A percentile compares a stretch with the other conserved stretches of the same genome.
Conservation (phyloP, 2,329 filamentous ascomycete species). For the Trichoderma sp. region DNA sequence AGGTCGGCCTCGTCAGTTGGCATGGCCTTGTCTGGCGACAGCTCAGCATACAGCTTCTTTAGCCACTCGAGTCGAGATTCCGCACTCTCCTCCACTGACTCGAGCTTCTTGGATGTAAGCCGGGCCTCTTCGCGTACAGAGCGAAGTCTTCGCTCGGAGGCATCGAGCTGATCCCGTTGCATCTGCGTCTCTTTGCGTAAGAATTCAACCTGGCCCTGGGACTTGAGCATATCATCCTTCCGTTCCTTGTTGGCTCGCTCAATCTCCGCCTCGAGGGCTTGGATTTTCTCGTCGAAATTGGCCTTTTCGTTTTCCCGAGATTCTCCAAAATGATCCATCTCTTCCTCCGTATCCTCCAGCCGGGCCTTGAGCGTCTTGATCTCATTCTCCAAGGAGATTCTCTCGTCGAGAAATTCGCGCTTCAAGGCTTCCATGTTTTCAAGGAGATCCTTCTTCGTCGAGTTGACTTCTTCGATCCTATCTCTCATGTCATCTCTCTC, state of each 20-base stretch:
- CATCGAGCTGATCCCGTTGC: constrained; percentile 61
- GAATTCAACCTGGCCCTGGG: constrained; percentile 63
- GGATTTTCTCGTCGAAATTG: constrained; percentile 67
- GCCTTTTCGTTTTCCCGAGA: constrained; percentile 81
- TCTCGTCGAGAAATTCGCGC: constrained; percentile 81
- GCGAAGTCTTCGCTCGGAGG: constrained; percentile 60
- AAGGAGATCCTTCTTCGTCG: constrained; percentile 90
- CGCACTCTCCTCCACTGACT: constrained; percentile 52
- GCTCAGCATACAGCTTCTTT: constrained; percentile 58
- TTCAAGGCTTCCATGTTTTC: constrained; percentile 93
- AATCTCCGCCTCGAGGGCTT: constrained; percentile 69
- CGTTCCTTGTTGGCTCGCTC: constrained; percentile 61
- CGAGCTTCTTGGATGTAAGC: constrained; percentile 51
- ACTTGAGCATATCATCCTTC: constrained; percentile 58
- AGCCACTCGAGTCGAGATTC: constrained; percentile 57
- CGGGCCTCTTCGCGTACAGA: constrained; percentile 56
- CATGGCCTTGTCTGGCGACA: constrained; percentile 54
- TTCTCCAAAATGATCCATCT: constrained; percentile 81
- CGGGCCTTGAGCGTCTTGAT: constrained; percentile 73
- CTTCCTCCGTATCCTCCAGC: constrained; percentile 87
- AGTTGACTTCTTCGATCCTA: constrained; percentile 81
- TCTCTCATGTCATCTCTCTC: constrained; percentile 63
- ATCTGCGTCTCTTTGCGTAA: constrained; percentile 61
- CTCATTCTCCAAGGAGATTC: constrained; percentile 79
- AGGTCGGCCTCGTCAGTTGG: constrained; percentile 61